Evolutionary conservation across 148 eudicot species (phyloP), one percentile per base, ranked within the genome.

Genomic region (Gaultheria prostrata): DNA sequence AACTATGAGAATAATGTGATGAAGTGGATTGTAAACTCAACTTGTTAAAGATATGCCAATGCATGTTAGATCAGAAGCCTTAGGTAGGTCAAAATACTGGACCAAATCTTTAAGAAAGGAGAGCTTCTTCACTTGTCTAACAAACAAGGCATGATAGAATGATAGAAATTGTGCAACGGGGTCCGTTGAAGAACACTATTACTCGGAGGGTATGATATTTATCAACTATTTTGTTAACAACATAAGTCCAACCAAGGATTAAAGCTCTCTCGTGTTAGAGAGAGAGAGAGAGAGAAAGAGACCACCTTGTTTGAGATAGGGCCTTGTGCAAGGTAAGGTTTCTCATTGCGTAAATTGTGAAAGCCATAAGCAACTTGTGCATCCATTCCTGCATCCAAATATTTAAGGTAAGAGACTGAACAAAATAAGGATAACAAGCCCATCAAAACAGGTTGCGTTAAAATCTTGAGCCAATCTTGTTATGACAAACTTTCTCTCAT

Each of bases 321-420:
- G 78, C 98, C 98, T 71, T 89, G 96, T 28, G 98, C 98, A 85
- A 95, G 98, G 85, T 92, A 91, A 46, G 98, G 98, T 86, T 92
- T 95, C 82, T 95, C 92, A 83, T 95, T 92, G 71, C 98, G 93
- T 86, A 95, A 87, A 85, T 88, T 90, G 78, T 95, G 98, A 89
- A 95, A 95, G 26, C 98, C 98, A 83, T 93, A 91, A 10, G 98
- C 98, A 69, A 95, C 98, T 88, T 89, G 98, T 69, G 98, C 98
- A 91, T 95, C 98, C 98, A 95, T 95, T 79, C 98, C 98, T 94
- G 84, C 79, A 86, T 49, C 76, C 2, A 65, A 26, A 79, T 7
- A 76, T 43, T 63, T 14, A 43, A 32, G 78, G 71, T 6, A n/a
- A 61, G 67, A 61, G 4, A 77, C 26, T 76, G 56, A 67, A 82